Percentiles rank a stretch among this genome's conserved stretches.
Evolutionary conservation across 1,284 basidiomycete genomes (phyloP).

Genomic region (Irpex sp.): DNA sequence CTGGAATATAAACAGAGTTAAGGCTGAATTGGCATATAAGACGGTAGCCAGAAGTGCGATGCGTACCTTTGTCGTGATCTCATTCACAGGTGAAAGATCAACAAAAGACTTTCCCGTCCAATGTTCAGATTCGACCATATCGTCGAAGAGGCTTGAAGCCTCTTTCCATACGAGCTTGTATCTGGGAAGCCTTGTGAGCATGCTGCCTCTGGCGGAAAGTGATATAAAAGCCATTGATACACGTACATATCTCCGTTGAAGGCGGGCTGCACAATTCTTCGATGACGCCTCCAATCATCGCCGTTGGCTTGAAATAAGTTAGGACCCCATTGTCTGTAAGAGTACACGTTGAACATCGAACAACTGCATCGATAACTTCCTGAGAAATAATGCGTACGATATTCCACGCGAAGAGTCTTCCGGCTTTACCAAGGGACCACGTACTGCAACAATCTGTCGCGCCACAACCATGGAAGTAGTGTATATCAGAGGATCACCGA

Average conservation of each 20-base stretch:
- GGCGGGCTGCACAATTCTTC: too few species aligned
- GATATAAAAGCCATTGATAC: too few species aligned
- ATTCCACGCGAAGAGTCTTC: neutral
- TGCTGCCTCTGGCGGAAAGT: too few species aligned
- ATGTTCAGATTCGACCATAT: slow-evolving; percentile 11
- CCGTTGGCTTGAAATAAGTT: too few species aligned
- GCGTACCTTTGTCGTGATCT: slow-evolving; percentile 8
- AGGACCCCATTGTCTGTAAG: neutral
- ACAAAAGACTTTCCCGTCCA: neutral
- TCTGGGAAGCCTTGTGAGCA: neutral
- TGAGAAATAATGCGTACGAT: neutral
- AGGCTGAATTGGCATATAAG: neutral
- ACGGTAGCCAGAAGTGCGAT: neutral
- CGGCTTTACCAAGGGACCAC: neutral
- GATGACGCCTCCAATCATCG: too few species aligned
- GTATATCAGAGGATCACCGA: neutral
- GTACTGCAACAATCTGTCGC: neutral
- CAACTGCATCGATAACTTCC: too few species aligned
- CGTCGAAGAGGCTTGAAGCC: slow-evolving; percentile 7
- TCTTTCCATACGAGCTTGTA: slow-evolving; percentile 3
- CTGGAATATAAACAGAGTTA: neutral
- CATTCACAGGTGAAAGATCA: neutral
- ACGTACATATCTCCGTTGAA: too few species aligned
- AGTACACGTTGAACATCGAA: too few species aligned
- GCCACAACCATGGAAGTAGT: slow-evolving; percentile 2